These are phyloP conservation scores for Beta vulgaris DNA, from an alignment of 148 eudicot genomes.

Conservation along the genomic window DNA sequence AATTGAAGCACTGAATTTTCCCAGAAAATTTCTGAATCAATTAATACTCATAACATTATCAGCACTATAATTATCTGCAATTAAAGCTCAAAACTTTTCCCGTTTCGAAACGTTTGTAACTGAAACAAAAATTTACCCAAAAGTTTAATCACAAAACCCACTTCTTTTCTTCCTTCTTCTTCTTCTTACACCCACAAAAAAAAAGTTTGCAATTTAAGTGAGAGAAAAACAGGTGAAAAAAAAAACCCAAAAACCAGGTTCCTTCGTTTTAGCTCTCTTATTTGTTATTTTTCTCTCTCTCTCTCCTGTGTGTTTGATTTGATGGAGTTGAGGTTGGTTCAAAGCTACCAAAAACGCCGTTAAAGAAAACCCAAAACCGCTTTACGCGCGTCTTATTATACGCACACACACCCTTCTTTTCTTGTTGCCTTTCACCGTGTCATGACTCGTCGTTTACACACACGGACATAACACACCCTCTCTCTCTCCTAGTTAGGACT, in stretches of 20 bases:
- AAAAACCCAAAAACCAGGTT: constrained; percentile 1
- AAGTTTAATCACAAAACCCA: neutral
- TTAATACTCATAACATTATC: neutral
- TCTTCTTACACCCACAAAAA: too few relatives aligned
- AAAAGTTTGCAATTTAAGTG: too few relatives aligned
- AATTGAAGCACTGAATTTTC: neutral
- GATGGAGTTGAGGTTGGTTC: neutral
- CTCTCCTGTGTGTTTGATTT: constrained; percentile 1
- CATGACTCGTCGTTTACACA: constrained; percentile 27
- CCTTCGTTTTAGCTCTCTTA: neutral
- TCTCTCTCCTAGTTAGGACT: constrained; percentile 11
- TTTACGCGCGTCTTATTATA: constrained; percentile 37
- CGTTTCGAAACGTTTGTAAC: constrained; percentile 26
- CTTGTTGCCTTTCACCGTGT: constrained; percentile 28
- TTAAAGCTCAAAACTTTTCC: constrained; percentile 25
- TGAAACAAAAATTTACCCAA: neutral
- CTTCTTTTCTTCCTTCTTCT: neutral
- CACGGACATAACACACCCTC: constrained; percentile 7
- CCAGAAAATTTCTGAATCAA: neutral
- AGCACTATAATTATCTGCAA: neutral
- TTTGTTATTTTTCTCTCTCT: constrained; percentile 20
- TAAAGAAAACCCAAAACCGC: constrained; percentile 29
- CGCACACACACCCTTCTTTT: neutral
- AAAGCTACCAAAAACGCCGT: constrained; percentile 43
- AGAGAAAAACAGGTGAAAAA: too few relatives aligned